Percentiles rank a stretch among this genome's conserved stretches.
Conservation (phyloP, 805 yeast species). For the Saturnispora gosingensis region DNA sequence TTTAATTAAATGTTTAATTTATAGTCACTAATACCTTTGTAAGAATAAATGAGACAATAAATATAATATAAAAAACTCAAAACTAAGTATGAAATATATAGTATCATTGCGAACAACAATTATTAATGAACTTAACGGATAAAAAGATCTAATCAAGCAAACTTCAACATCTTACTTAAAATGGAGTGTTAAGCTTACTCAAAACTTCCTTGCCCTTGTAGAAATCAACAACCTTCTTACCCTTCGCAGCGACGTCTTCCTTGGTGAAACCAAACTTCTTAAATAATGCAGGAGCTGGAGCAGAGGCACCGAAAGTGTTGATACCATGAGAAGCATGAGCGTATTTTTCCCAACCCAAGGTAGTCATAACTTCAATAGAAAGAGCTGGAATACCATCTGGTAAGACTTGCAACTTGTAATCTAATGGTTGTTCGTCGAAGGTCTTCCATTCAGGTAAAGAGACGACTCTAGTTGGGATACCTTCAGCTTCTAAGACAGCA, state of each 20-base stretch:
- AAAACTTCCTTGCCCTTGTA: slow-evolving; percentile 66
- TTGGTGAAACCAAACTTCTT: slow-evolving; percentile 83
- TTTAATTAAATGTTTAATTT: not conserved
- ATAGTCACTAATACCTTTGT: not conserved
- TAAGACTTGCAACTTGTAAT: slow-evolving; percentile 75
- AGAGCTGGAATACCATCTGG: slow-evolving; percentile 92
- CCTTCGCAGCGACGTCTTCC: slow-evolving; percentile 86
- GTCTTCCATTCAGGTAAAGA: slow-evolving; percentile 90
- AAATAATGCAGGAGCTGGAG: slow-evolving; percentile 76
- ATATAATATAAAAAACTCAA: not conserved
- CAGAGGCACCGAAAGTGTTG: slow-evolving; percentile 95
- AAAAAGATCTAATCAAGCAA: not conserved
- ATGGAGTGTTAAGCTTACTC: slow-evolving; percentile 77
- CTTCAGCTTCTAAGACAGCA: slow-evolving; percentile 54
- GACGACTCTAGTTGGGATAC: slow-evolving; percentile 72
- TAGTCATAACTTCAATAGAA: slow-evolving; percentile 88
- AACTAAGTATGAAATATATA: not conserved
- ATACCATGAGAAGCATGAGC: slow-evolving; percentile 95
- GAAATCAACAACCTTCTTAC: slow-evolving; percentile 65
- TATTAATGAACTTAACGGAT: not conserved
- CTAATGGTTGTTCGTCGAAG: slow-evolving; percentile 73
- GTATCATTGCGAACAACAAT: not conserved
- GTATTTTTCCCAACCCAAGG: slow-evolving; percentile 90
- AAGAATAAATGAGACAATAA: not conserved
- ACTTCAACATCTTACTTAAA: slow-evolving; percentile 30